A percentile compares a stretch with the other conserved stretches of the same genome.
Conservation (phyloP, 2,329 filamentous ascomycete species). For the Fusarium keratoplasticum region DNA sequence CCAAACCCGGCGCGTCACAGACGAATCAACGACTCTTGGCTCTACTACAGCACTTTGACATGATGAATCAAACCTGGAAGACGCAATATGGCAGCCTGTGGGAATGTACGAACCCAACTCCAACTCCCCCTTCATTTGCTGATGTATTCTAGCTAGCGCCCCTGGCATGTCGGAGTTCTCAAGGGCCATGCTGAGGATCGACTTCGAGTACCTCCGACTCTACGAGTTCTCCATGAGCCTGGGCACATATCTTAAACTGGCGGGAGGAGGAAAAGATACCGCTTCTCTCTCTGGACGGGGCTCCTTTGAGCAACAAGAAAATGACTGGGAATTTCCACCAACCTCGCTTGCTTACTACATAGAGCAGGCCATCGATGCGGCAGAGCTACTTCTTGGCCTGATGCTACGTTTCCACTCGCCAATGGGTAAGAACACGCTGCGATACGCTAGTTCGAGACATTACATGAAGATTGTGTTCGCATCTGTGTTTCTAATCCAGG, state of each 20-base stretch:
- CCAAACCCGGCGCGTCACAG: background rate
- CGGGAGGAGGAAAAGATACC: background rate
- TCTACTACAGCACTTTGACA: conserved; percentile 7
- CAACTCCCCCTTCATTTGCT: no score
- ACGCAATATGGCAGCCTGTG: background rate
- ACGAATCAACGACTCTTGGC: background rate
- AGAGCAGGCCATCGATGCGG: conserved; percentile 12
- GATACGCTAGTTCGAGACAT: conserved; percentile 7
- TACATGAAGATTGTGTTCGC: conserved; percentile 22
- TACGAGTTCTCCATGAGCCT: conserved; percentile 14
- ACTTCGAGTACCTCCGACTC: conserved; percentile 17
- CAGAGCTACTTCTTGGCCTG: background rate
- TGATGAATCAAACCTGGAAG: conserved; percentile 7
- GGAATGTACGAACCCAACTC: no score
- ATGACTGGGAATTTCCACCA: background rate
- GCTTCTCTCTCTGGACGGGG: background rate
- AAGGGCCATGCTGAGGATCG: background rate
- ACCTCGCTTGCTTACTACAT: conserved; percentile 7
- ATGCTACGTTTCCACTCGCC: conserved; percentile 3
- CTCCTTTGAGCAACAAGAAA: background rate
- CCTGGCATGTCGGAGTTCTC: background rate
- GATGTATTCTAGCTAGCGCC: no score
- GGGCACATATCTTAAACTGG: conserved; percentile 1
- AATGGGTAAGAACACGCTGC: background rate
- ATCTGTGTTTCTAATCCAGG: conserved; percentile 13